Base-by-base conservation (phyloP, 129 eudicot genomes). In the Saposhnikovia divaricata region DNA sequence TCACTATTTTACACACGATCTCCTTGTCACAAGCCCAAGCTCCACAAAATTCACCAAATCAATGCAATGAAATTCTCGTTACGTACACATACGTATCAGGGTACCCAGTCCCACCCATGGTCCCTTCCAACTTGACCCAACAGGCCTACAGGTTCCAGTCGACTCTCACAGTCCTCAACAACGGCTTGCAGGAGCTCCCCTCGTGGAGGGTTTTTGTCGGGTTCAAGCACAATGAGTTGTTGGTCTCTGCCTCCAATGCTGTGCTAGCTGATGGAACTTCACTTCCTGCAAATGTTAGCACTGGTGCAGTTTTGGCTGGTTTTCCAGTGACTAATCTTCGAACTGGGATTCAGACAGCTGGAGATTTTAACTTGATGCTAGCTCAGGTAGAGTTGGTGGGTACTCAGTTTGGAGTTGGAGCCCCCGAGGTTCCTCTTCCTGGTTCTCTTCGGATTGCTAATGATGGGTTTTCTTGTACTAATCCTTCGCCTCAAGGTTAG, bases 61-160 rank as follows among this genome's bases (percentile, higher is more conserved):
- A 74, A 31, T 91, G 92, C 85, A 91, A 91, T 6, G 92, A 84
- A 45, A 79, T 91, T 48, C 82, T 81, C 7, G 74, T 88, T 15
- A 85, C 96, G 15, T 91, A 91, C 86, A 28, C 76, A 65, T 74
- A 88, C 81, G 76, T 78, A 45, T 74, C 79, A 8, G 91, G 96
- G 59, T 78, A 44, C 40, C 73, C 40, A 21, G 79, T 91, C 39
- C 88, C 89, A 23, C 96, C 96, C 3, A 72, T 44, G 7, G 43
- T 83, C 42, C 65, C 86, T 63, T 51, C 84, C 69, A 79, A 82
- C 69, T 21, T 84, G 39, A 31, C 48, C 59, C 75, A 77, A 65
- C 96, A 91, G 57, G 86, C 96, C 25, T 87, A 91, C 93, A 82
- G 72, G 68, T 91, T 91, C 71, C 81, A 83, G 23, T 91, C 97